phyloP scores from a whole-genome alignment of 2,329 filamentous ascomycete species.

The Endoconidiophora polonica region DNA sequence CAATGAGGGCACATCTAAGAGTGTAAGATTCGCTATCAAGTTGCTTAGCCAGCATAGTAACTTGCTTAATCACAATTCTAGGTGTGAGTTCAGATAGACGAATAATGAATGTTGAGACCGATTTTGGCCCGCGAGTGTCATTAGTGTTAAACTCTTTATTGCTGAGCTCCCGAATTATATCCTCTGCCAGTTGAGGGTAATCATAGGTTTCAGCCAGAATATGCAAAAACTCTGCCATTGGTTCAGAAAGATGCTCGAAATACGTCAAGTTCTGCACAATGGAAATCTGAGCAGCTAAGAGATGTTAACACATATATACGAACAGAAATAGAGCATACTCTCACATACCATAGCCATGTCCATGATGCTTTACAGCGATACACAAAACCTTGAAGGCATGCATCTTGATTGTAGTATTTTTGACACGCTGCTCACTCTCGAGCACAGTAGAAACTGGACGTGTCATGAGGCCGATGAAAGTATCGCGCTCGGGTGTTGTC shows the following conservation, averaged over 20 bases:
- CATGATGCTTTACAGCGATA: conserved; percentile 92
- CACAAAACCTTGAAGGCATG: conserved; percentile 95
- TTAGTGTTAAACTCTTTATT: conserved; percentile 98
- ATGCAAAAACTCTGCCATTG: conserved; percentile 95
- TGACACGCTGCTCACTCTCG: conserved; percentile 84
- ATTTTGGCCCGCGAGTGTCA: conserved; percentile 88
- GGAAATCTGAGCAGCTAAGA: conserved; percentile 76
- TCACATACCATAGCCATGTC: conserved; percentile 72
- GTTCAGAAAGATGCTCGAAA: conserved; percentile 95
- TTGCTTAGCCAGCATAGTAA: conserved; percentile 86
- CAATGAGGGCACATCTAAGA: conserved; percentile 80
- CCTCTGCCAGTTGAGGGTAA: conserved; percentile 85
- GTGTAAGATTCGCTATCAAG: conserved; percentile 96
- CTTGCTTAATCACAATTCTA: conserved; percentile 87
- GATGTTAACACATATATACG: conserved; percentile 17
- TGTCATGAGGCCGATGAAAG: conserved; percentile 82
- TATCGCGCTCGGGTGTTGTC: conserved; percentile 91
- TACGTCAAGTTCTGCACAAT: conserved; percentile 97
- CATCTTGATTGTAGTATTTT: conserved; percentile 80
- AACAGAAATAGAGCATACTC: not conserved
- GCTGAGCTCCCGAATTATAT: conserved; percentile 82
- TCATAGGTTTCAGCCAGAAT: conserved; percentile 96
- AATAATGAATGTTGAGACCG: conserved; percentile 81
- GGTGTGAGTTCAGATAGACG: conserved; percentile 87
- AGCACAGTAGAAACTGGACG: conserved; percentile 84